A percentile compares a stretch with the other conserved stretches of the same genome.
These are phyloP conservation scores for Pseudisothecium myosuroides DNA, from an alignment of 225 moss, liverwort and hornwort species.

Conservation along the genomic window DNA sequence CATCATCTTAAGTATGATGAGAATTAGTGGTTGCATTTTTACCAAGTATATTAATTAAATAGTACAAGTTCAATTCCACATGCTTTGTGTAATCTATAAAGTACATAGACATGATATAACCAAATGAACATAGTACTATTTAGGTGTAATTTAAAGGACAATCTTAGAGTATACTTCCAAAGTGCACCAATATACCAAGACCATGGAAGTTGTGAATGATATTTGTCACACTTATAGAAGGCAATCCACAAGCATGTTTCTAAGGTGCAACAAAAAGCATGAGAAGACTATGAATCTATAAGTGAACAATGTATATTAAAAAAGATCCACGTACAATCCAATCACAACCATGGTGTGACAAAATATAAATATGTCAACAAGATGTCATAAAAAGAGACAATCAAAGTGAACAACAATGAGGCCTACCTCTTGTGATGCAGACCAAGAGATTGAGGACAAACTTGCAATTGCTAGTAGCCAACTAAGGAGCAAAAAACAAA, in stretches of 20 bases:
- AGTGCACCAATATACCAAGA: background rate
- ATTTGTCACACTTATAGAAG: background rate
- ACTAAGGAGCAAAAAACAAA: background rate
- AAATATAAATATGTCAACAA: background rate
- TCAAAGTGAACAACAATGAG: background rate
- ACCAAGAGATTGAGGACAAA: background rate
- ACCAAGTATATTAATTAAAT: background rate
- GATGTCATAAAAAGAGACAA: background rate
- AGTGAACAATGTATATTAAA: background rate
- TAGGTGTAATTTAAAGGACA: background rate
- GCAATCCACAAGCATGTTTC: background rate
- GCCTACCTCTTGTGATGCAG: background rate
- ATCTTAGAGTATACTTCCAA: background rate
- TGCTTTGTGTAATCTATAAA: background rate
- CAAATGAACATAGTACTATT: fast-evolving
- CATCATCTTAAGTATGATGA: background rate
- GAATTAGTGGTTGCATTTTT: background rate
- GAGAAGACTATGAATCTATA: background rate
- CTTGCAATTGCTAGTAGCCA: background rate
- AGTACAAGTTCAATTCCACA: background rate
- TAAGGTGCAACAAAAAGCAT: background rate
- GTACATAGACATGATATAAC: background rate
- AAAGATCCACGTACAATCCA: background rate
- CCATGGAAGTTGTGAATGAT: background rate
- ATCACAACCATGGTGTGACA: background rate